phyloP scores from a whole-genome alignment of 2,329 filamentous ascomycete genomes.

The Calonectria naviculata region DNA sequence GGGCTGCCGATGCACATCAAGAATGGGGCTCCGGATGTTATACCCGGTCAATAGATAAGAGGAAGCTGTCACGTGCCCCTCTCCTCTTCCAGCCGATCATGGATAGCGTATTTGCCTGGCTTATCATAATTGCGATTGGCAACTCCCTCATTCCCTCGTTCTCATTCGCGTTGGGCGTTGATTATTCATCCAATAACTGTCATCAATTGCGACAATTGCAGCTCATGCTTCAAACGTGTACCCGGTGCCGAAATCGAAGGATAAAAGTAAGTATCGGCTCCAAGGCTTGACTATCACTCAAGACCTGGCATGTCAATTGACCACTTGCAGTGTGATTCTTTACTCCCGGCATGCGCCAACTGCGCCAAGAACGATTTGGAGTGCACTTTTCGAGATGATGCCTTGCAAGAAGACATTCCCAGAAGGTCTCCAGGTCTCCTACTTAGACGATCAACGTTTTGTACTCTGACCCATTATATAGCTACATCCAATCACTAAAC shows the following conservation, averaged over 20 bases:
- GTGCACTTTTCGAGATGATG: slow-evolving; percentile 7
- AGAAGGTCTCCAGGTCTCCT: not conserved
- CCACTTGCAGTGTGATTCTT: not conserved
- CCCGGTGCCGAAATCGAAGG: not conserved
- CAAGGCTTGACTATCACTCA: not conserved
- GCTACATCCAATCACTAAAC: slow-evolving; percentile 1
- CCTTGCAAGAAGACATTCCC: slow-evolving; percentile 2
- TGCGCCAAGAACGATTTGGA: slow-evolving; percentile 1
- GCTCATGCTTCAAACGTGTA: slow-evolving; percentile 1
- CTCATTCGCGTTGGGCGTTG: not conserved
- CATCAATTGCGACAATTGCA: not conserved
- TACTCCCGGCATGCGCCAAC: not conserved
- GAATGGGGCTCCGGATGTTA: not conserved
- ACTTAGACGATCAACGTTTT: too few relatives aligned
- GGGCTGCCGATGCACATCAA: not conserved
- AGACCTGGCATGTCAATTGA: not conserved
- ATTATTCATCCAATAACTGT: not conserved
- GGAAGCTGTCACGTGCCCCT: not conserved
- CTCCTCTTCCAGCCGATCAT: not conserved
- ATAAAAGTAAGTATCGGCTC: not conserved
- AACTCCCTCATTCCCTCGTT: not conserved
- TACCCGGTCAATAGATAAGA: not conserved
- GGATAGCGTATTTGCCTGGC: not conserved
- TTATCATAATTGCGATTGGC: not conserved
- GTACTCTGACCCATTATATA: not conserved